Evolutionary conservation across 441 rosid species (phyloP).

Genomic region (Jatropha multifida): DNA sequence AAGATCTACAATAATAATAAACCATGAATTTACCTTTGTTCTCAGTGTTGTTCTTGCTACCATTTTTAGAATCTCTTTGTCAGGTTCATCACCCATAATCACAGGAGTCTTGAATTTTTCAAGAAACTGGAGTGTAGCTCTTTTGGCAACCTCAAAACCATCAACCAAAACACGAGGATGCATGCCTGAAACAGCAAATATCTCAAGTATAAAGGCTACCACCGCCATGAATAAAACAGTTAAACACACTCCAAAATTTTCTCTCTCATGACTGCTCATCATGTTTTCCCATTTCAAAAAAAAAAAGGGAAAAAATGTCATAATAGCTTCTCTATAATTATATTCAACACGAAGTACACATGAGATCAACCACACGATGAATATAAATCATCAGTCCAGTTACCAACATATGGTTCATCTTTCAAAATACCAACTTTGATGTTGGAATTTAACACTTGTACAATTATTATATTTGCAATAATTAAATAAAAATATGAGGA

Average conservation of each 20-base stretch:
- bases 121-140: constrained; percentile 87
- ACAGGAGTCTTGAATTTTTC: constrained; percentile 93
- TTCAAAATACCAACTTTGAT: background rate
- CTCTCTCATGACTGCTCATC: background rate
- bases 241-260: constrained; percentile 1
- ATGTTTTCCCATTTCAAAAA: constrained; percentile 1
- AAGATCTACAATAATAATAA: background rate
- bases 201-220: background rate
- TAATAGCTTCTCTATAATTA: background rate
- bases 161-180: constrained; percentile 97
- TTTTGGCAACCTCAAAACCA: constrained; percentile 92
- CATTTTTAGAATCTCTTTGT: constrained; percentile 89
- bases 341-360: background rate
- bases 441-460: background rate
- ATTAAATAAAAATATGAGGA: background rate
- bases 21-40: constrained; percentile 56
- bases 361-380: background rate
- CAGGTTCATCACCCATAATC: constrained; percentile 92
- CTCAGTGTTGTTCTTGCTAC: constrained; percentile 90
- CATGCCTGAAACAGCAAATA: constrained; percentile 53
- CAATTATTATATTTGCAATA: background rate
- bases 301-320: background rate
- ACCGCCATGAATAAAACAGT: background rate
- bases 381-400: background rate
- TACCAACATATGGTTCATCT: background rate